These are phyloP conservation scores for Starmerella riodocensis DNA, from an alignment of 805 yeast genomes.

Conservation along the genomic window DNA sequence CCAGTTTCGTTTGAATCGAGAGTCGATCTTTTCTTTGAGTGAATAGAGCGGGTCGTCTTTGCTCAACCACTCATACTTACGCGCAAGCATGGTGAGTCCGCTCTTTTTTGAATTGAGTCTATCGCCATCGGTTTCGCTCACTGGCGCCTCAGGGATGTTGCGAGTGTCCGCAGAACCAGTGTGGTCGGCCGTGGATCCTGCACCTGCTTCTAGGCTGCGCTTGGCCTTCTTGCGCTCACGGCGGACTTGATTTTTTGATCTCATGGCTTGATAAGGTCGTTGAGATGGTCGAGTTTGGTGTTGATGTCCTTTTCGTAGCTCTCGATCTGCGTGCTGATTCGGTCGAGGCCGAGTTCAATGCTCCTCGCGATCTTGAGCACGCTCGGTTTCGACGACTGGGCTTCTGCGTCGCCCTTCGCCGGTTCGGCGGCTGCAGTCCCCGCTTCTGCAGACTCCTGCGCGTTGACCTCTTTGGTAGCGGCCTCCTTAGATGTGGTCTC, in stretches of 20 bases:
- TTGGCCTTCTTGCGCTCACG: conserved; percentile 9
- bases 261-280: conserved; percentile 8
- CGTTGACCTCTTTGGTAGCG: too few relatives aligned
- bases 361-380: conserved; percentile 14
- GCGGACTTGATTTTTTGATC: conserved; percentile 6
- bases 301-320: conserved; percentile 17
- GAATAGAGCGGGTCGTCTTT: conserved; percentile 11
- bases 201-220: not conserved
- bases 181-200: not conserved
- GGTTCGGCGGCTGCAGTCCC: not conserved
- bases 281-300: conserved; percentile 14
- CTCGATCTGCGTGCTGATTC: conserved; percentile 13
- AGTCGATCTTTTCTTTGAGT: conserved; percentile 12
- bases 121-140: too few relatives aligned
- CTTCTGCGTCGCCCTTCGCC: not conserved
- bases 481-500: not conserved
- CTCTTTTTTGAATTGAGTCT: too few relatives aligned
- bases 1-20: conserved; percentile 10
- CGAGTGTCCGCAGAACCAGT: not conserved
- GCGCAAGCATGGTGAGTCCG: conserved; percentile 8
- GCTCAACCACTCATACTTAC: conserved; percentile 11
- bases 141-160: too few relatives aligned
- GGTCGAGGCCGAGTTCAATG: conserved; percentile 14
- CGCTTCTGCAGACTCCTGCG: too few relatives aligned
- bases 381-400: not conserved